A percentile compares a stretch with the other conserved stretches of the same genome.
These are phyloP conservation scores for Dorcoceras hygrometricum DNA, from an alignment of 257 asterid species.

Conservation along the genomic window DNA sequence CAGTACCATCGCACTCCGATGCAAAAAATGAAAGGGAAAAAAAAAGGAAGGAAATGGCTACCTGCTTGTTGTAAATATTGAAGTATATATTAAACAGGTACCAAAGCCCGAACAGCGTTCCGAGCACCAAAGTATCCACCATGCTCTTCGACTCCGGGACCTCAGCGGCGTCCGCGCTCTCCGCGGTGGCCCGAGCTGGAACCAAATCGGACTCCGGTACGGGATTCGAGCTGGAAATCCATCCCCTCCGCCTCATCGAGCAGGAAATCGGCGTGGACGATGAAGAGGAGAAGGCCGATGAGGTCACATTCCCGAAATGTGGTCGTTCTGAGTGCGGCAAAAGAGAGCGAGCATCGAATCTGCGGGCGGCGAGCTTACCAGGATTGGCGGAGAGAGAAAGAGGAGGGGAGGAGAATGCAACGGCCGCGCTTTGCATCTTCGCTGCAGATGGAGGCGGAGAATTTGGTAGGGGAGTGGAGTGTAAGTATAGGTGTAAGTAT, in stretches of 20 bases:
- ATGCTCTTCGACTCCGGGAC: slow-evolving; percentile 39
- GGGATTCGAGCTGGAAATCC: slow-evolving; percentile 36
- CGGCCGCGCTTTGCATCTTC: slow-evolving; percentile 65
- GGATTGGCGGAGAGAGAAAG: slow-evolving; percentile 35
- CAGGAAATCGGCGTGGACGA: slow-evolving; percentile 34
- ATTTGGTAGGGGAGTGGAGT: background rate
- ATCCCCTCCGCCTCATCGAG: slow-evolving; percentile 42
- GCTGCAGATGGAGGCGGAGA: slow-evolving; percentile 4
- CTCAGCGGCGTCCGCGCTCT: slow-evolving; percentile 44
- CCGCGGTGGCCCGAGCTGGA: slow-evolving; percentile 50
- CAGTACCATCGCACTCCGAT: background rate
- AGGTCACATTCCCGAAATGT: slow-evolving; percentile 22
- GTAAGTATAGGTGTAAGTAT: background rate
- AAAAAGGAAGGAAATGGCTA: slow-evolving; percentile 13
- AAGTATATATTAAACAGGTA: slow-evolving; percentile 72
- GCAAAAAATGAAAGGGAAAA: background rate
- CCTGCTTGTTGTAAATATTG: slow-evolving; percentile 96
- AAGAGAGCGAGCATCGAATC: slow-evolving; percentile 22
- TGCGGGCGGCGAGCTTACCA: slow-evolving; percentile 23
- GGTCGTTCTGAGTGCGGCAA: slow-evolving; percentile 11
- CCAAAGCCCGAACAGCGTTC: slow-evolving; percentile 73
- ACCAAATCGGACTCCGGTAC: slow-evolving; percentile 34
- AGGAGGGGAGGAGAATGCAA: slow-evolving; percentile 54
- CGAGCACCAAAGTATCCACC: slow-evolving; percentile 62
- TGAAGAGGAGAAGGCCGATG: slow-evolving; percentile 19